phyloP scores from a whole-genome alignment of 371 early-diverging fungal species.

The Rhizopus stolonifer region DNA sequence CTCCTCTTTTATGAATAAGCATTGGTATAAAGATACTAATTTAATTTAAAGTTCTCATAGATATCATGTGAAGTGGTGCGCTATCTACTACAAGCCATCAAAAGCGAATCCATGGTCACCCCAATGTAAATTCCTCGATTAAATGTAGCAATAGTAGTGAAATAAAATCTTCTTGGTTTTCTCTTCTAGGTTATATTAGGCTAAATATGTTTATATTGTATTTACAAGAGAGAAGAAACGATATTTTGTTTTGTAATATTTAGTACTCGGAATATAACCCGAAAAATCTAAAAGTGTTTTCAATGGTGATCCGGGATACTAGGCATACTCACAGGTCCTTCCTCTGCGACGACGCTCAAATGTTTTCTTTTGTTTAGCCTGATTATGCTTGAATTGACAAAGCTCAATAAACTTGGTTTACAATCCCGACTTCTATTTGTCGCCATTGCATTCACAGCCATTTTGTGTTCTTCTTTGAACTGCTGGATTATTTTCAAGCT shows the following conservation, averaged over 20 bases:
- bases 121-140: not conserved
- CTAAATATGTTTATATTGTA: no score
- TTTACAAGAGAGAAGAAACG: no score
- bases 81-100: constrained; percentile 6
- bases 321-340: constrained; percentile 26
- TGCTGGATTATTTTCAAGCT: constrained; percentile 10
- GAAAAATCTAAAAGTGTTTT: no score
- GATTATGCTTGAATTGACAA: constrained; percentile 11
- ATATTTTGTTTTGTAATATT: no score
- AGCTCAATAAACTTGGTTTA: constrained; percentile 13
- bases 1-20: constrained; percentile 15
- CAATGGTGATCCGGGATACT: constrained; percentile 15
- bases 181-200: no score
- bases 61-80: constrained; percentile 9
- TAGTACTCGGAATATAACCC: no score
- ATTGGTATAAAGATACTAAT: constrained; percentile 12
- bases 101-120: constrained; percentile 13
- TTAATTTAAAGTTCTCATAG: constrained; percentile 17
- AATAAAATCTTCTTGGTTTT: no score
- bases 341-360: constrained; percentile 19
- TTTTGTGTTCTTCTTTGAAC: constrained; percentile 11
- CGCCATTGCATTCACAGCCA: no score
- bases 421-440: constrained; percentile 14
- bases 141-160: no score
- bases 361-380: constrained; percentile 25